A percentile compares a stretch with the other conserved stretches of the same genome.
Evolutionary conservation across 2,329 filamentous ascomycete genomes (phyloP).

Genomic region (Ophiostoma novo-ulmi): DNA sequence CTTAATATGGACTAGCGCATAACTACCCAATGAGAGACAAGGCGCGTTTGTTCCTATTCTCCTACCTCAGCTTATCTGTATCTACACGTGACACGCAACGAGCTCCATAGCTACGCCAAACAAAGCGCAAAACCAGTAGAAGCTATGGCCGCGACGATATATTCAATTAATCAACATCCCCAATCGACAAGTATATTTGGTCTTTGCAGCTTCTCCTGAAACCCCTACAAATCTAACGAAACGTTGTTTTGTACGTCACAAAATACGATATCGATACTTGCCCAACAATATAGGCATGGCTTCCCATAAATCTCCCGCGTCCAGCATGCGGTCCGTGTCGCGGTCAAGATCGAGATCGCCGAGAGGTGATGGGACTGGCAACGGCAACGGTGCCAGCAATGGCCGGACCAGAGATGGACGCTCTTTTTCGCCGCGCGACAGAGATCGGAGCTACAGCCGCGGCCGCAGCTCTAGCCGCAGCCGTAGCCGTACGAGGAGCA

Average conservation of each 20-base stretch:
- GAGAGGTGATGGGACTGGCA: background rate
- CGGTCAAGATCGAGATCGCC: conserved; percentile 19
- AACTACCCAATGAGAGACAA: background rate
- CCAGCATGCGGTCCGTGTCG: conserved; percentile 19
- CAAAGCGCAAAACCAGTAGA: conserved; percentile 9
- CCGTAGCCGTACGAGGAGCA: conserved; percentile 23
- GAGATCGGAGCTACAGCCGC: conserved; percentile 29
- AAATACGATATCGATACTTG: background rate
- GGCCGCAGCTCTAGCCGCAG: conserved; percentile 28
- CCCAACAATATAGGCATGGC: conserved; percentile 11
- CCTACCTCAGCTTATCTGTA: background rate
- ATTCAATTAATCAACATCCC: background rate
- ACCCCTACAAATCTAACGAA: no score
- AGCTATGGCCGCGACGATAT: background rate
- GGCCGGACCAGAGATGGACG: background rate
- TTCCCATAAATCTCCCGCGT: conserved; percentile 18
- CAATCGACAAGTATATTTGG: background rate
- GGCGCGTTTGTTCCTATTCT: background rate
- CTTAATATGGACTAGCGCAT: conserved; percentile 7
- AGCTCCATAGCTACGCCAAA: conserved; percentile 16
- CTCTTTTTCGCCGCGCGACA: conserved; percentile 3
- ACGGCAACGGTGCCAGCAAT: background rate
- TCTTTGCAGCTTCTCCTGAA: background rate
- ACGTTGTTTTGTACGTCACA: no score
- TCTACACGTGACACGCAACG: conserved; percentile 18